Base-by-base conservation (phyloP, 495 filamentous ascomycete species). In the Aspergillus diversus region DNA sequence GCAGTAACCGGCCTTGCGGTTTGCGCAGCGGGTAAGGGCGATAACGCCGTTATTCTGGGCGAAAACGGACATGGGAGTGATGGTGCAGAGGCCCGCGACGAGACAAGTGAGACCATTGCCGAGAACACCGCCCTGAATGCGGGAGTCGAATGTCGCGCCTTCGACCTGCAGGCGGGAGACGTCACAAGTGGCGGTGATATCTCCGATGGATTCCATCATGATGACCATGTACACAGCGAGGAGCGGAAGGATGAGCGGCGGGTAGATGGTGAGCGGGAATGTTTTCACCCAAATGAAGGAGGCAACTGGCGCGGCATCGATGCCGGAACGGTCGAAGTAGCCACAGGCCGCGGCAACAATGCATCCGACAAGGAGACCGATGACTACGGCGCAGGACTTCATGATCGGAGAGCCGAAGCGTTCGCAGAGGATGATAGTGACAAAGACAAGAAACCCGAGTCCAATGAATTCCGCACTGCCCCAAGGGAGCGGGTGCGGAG, bases 21-120 rank as follows among this genome's bases (percentile, higher is more conserved):
- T 97, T 0, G 93, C 93, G 73, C 93, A 97, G 21, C 91, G 85
- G 4, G 92, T 96, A 21, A 96, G 81, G 6, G 92, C 89, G 64
- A 97, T 96, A 60, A 97, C 93, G 65, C 92, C 88, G 77, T 97
- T 97, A 76, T 97, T 97, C 75, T 97, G 92, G 0, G 92, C 88
- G 55, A 87, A 88, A 63, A 88, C 90, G 7, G 84, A 87, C 87
- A 94, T 91, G 21, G 92, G 91, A 0, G 89, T 92, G 66, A 93
- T 92, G 33, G 93, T 96, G 79, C 85, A 88, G 47, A 97, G 83
- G 1, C 88, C 91, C 15, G 92, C 91, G 32, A 97, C 70, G 54
- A 94, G 76, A 34, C 92, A 91, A 73, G 90, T 93, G 39, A 94
- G 61, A n/a, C 92, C 92, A 69, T 96, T 93, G 1, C 76, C 74